These are phyloP conservation scores for Melastoma candidum DNA, from an alignment of 441 rosid species.

Conservation along the genomic window DNA sequence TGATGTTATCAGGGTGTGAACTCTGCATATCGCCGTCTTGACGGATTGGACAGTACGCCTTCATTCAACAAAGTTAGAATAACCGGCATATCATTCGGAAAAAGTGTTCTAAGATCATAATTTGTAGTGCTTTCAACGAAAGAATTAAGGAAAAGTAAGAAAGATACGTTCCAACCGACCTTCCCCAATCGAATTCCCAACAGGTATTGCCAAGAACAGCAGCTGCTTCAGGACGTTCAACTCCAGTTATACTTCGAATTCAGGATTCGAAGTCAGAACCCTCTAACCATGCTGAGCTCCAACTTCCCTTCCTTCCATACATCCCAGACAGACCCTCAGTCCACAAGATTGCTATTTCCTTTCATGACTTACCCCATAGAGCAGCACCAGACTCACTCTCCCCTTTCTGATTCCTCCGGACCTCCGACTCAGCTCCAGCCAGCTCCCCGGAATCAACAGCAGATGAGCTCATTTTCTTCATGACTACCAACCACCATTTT, in stretches of 20 bases:
- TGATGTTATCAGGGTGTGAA: too few species aligned
- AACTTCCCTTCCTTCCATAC: slow-evolving; percentile 18
- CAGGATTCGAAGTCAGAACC: slow-evolving; percentile 11
- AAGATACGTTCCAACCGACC: too few species aligned
- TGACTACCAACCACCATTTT: neutral
- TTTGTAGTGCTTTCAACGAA: too few species aligned
- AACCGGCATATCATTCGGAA: too few species aligned
- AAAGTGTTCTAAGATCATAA: too few species aligned
- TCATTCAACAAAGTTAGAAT: too few species aligned
- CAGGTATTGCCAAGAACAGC: slow-evolving; percentile 6
- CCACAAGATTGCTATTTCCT: slow-evolving; percentile 44
- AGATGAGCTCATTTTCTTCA: slow-evolving; percentile 7
- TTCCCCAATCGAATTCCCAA: slow-evolving; percentile 34
- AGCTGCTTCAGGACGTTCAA: slow-evolving; percentile 11
- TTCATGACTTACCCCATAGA: slow-evolving; percentile 39
- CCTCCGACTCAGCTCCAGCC: slow-evolving; percentile 17
- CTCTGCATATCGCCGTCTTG: too few species aligned
- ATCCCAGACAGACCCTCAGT: slow-evolving; percentile 16
- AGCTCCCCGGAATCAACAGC: slow-evolving; percentile 1
- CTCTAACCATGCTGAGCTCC: slow-evolving; percentile 13
- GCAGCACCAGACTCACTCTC: slow-evolving; percentile 23
- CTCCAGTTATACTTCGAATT: slow-evolving; percentile 17
- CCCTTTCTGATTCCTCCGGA: slow-evolving; percentile 24
- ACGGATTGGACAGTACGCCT: too few species aligned
- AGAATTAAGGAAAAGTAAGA: too few species aligned